phyloP scores from a whole-genome alignment of 306 rosid species.

The Rubus idaeus region DNA sequence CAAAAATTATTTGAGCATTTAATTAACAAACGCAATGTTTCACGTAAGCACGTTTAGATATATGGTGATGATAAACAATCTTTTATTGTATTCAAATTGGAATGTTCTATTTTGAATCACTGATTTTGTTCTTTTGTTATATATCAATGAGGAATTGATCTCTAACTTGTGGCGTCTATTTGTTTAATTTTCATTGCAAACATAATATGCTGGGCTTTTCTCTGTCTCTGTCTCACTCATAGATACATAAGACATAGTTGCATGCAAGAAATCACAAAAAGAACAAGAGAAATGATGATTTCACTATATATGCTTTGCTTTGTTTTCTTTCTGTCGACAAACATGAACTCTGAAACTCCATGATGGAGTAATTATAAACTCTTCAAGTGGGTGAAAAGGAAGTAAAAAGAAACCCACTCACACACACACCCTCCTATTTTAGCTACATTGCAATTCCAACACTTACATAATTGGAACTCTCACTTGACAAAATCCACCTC shows the following conservation, averaged over 20 bases:
- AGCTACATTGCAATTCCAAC: conserved; percentile 31
- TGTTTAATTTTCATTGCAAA: not conserved
- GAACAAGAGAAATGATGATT: conserved; percentile 40
- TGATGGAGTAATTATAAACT: conserved; percentile 64
- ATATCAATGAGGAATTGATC: not conserved
- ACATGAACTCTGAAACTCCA: conserved; percentile 46
- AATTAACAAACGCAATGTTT: no score
- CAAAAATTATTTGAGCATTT: not conserved
- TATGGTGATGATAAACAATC: no score
- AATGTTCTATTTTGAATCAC: not conserved
- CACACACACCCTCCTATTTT: conserved; percentile 21
- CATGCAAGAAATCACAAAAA: conserved; percentile 55
- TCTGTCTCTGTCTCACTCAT: not conserved
- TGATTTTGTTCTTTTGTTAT: not conserved
- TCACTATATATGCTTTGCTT: conserved; percentile 44
- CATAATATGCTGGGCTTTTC: not conserved
- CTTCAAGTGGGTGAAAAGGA: conserved; percentile 54
- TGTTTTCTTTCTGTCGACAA: conserved; percentile 49
- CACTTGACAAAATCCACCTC: conserved; percentile 49
- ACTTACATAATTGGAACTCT: conserved; percentile 29
- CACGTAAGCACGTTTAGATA: no score
- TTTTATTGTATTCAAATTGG: not conserved
- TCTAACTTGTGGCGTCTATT: not conserved
- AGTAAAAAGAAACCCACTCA: conserved; percentile 50
- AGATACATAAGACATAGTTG: not conserved